phyloP scores from a whole-genome alignment of 768 basidiomycete species.

The Lentinula raphanica region DNA sequence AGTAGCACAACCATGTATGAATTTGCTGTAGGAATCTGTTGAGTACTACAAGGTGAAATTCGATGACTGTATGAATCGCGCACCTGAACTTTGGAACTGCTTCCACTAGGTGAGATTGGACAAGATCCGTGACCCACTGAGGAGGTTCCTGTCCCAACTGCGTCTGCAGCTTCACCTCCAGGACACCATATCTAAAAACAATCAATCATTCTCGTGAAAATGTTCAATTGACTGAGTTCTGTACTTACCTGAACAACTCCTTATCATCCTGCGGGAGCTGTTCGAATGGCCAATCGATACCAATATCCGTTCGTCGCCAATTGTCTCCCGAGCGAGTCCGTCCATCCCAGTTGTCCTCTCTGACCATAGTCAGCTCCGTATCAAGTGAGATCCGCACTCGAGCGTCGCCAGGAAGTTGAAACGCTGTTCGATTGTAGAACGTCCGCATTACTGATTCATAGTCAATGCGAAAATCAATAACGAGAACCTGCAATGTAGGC shows the following conservation, averaged over 20 bases:
- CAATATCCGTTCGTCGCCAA: conserved; percentile 92
- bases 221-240: neutral
- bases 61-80: too few species aligned
- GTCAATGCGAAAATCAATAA: neutral
- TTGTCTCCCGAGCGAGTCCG: conserved; percentile 70
- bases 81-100: conserved; percentile 97
- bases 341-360: conserved; percentile 98
- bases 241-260: conserved; percentile 79
- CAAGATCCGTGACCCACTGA: conserved; percentile 94
- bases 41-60: too few species aligned
- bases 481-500: conserved; percentile 17
- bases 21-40: conserved; percentile 52
- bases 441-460: conserved; percentile 75
- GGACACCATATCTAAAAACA: conserved; percentile 67
- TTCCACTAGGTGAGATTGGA: conserved; percentile 91
- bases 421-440: conserved; percentile 98
- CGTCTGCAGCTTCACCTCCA: conserved; percentile 97
- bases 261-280: conserved; percentile 73
- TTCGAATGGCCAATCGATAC: conserved; percentile 87
- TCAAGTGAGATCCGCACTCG: conserved; percentile 97
- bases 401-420: conserved; percentile 98
- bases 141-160: conserved; percentile 95
- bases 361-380: conserved; percentile 88
- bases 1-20: conserved; percentile 95
- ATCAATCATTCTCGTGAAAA: neutral